Base-by-base conservation (phyloP, 2,329 filamentous ascomycete genomes). In the Talaromyces sp. region DNA sequence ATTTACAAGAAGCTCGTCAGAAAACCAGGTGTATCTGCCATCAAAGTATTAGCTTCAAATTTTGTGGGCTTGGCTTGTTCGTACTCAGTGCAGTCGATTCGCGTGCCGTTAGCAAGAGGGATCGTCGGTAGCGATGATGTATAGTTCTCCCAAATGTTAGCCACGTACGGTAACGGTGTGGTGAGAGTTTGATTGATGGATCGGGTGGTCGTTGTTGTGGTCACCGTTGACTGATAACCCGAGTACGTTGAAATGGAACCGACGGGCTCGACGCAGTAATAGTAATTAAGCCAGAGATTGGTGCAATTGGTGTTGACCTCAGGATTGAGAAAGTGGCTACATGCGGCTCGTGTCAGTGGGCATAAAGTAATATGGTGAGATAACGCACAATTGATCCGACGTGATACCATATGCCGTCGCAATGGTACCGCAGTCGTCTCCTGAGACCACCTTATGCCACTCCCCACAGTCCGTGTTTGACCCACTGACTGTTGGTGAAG, bases 271-370 rank as follows among this genome's bases (percentile, higher is more conserved):
- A 68, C 66, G 58, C 67, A 69, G 32, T 65, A 63, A 5, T 66
- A 65, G 38, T 68, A 58, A 12, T 63, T 62, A 11, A 59, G 43
- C 60, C 61, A 64, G 19, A 74, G 64, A 9, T 66, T 66, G 7
- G 38, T 57, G 58, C 71, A 74, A 29, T 64, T 63, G 14, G 31
- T 58, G 17, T 65, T 63, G n/a, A 70, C 63, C 19, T 61, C 64
- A 0, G 72, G 70, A 52, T 75, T 74, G 8, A 56, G 19, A 8
- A 56, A 56, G 11, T n/a, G 11, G 10, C 54, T 56, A 10, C 24
- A 54, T 17, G 10, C 12, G 3, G n/a, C 19, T 54, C 9, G 51
- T 29, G 27, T 26, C 24, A 19, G 31, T 51, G 6, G 12, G 27
- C 4, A 51, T 51, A 51, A 51, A 27, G 1, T 1, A 27, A 26